Conservation (phyloP, 139 green algal genomes). For the Chlamydomonas sp. region DNA sequence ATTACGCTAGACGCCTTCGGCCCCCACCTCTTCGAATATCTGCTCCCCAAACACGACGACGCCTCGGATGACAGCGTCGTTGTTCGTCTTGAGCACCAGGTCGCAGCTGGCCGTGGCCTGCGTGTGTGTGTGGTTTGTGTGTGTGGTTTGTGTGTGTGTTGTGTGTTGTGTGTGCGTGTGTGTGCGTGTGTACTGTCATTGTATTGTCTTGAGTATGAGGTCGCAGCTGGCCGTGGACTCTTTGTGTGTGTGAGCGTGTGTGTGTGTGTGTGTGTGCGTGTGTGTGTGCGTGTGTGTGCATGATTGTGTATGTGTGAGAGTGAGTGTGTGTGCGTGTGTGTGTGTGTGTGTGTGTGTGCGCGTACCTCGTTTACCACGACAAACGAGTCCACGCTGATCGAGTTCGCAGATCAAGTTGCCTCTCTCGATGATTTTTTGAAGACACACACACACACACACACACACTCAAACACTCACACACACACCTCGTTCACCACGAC, state of each 20-base stretch:
- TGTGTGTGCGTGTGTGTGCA: too few species aligned
- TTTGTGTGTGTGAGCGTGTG: too few species aligned
- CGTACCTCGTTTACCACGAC: slow-evolving; percentile 38
- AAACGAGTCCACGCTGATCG: slow-evolving; percentile 39
- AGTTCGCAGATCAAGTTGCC: slow-evolving; percentile 27
- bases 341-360: neutral
- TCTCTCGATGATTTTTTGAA: neutral
- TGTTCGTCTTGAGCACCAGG: slow-evolving; percentile 32
- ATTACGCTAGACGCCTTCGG: too few species aligned
- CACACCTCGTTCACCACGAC: slow-evolving; percentile 39
- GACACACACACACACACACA: slow-evolving; percentile 1
- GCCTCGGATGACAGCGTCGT: slow-evolving; percentile 46
- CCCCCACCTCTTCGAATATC: slow-evolving; percentile 36
- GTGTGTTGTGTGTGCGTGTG: neutral
- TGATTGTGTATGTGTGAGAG: neutral
- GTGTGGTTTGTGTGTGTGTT: neutral
- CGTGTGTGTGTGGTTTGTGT: neutral
- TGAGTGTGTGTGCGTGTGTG: neutral
- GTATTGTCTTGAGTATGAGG: too few species aligned
- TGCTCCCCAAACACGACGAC: slow-evolving; percentile 52
- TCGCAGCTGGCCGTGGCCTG: neutral
- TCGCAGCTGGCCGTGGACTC: too few species aligned
- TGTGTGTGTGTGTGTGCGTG: neutral
- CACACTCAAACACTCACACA: neutral
- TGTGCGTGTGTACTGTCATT: too few species aligned